Conservation (phyloP, 2,329 filamentous ascomycete species). For the Fusarium papillatum region DNA sequence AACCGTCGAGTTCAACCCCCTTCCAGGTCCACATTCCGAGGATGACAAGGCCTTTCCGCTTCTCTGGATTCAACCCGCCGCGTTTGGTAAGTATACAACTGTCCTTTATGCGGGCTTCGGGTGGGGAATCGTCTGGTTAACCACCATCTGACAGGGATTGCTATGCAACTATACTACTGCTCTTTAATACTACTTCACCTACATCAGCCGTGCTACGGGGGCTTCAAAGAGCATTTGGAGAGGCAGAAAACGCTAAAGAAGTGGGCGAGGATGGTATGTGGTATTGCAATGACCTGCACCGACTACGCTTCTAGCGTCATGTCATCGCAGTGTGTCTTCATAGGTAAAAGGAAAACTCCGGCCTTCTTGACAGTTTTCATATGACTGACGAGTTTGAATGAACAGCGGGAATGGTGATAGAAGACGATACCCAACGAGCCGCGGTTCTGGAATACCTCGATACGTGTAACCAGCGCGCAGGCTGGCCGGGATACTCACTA, state of each 20-base stretch:
- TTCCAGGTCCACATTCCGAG: not conserved
- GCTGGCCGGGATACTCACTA: constrained; percentile 11
- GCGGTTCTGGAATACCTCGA: constrained; percentile 4
- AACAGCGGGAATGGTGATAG: not conserved
- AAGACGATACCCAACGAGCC: not conserved
- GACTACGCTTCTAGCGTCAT: constrained; percentile 46
- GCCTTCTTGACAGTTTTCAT: no score
- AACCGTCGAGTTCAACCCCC: not conserved
- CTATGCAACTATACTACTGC: not conserved
- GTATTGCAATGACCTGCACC: constrained; percentile 59
- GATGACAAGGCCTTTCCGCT: not conserved
- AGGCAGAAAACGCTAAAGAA: constrained; percentile 38
- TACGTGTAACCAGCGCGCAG: not conserved
- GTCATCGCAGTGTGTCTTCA: not conserved
- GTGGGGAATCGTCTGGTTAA: not conserved
- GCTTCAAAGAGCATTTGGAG: constrained; percentile 59
- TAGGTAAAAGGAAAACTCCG: not conserved
- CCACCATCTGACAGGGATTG: not conserved
- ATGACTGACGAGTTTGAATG: not conserved
- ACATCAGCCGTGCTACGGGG: constrained; percentile 31
- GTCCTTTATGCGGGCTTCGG: not conserved
- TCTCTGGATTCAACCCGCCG: not conserved
- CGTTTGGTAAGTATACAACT: not conserved
- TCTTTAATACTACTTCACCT: constrained; percentile 62
- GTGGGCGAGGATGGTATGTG: constrained; percentile 54